These are phyloP conservation scores for Kurtzmaniella quercitrusa DNA, from an alignment of 1,139 yeast genomes.

Conservation along the genomic window DNA sequence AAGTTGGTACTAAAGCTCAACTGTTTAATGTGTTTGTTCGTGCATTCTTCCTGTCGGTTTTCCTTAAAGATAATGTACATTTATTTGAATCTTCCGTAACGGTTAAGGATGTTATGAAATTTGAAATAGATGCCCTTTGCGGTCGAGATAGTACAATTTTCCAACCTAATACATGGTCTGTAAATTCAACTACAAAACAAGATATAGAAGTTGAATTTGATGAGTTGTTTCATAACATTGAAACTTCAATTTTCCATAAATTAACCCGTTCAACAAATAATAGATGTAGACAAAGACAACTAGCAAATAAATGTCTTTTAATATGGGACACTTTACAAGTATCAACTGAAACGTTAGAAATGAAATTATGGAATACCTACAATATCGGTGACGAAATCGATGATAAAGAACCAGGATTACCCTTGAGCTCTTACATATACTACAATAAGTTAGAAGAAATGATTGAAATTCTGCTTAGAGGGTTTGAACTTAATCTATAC, in stretches of 20 bases:
- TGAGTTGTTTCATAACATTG: slow-evolving; percentile 30
- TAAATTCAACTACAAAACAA: slow-evolving; percentile 5
- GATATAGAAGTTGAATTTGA: slow-evolving; percentile 12
- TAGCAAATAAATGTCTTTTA: slow-evolving; percentile 50
- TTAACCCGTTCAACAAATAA: slow-evolving; percentile 63
- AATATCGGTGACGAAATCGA: slow-evolving; percentile 31
- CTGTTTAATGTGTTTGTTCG: slow-evolving; percentile 51
- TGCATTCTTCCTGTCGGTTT: slow-evolving; percentile 56
- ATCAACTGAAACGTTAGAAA: slow-evolving; percentile 50
- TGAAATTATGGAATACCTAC: slow-evolving; percentile 28
- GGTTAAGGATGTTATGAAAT: slow-evolving; percentile 14
- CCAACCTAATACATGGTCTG: slow-evolving; percentile 5
- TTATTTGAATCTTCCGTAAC: slow-evolving; percentile 30
- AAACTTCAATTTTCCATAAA: slow-evolving; percentile 49
- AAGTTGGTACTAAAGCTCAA: slow-evolving; percentile 22
- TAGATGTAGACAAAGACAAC: slow-evolving; percentile 78
- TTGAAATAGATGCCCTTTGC: slow-evolving; percentile 24
- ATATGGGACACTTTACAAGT: slow-evolving; percentile 84
- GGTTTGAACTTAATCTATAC: slow-evolving; percentile 74
- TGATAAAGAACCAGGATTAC: slow-evolving; percentile 31
- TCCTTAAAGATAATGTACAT: slow-evolving; percentile 57
- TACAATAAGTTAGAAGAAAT: slow-evolving; percentile 61
- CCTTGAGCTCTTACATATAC: slow-evolving; percentile 68
- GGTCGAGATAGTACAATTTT: slow-evolving; percentile 22
- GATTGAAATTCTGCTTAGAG: slow-evolving; percentile 68